Percentiles rank a stretch among this genome's conserved stretches.
phyloP scores from a whole-genome alignment of 306 rosid genomes.

The Myrica gale region DNA sequence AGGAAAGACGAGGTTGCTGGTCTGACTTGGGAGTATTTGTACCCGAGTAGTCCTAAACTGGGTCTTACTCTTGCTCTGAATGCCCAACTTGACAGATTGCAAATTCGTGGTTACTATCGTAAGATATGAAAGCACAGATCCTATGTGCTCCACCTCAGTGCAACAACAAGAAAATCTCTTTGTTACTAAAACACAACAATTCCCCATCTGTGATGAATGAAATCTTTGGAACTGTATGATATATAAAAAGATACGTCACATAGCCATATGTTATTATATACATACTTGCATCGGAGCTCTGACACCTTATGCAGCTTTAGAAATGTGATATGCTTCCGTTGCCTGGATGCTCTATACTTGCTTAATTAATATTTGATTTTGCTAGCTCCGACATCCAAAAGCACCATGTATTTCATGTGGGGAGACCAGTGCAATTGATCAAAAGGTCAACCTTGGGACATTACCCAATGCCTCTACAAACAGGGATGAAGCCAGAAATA shows the following conservation, averaged over 20 bases:
- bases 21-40: not conserved
- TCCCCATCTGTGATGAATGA: not conserved
- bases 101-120: not conserved
- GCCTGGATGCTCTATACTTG: not conserved
- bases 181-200: not conserved
- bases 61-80: not conserved
- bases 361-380: not conserved
- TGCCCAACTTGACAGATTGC: not conserved
- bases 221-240: not conserved
- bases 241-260: not conserved
- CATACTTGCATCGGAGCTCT: not conserved
- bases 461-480: not conserved
- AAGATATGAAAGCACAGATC: not conserved
- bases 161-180: not conserved
- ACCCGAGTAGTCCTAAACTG: not conserved
- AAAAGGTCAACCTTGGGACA: not conserved
- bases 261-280: not conserved
- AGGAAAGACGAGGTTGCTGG: not conserved
- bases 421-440: not conserved
- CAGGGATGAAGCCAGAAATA: too few relatives aligned
- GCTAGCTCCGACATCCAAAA: not conserved
- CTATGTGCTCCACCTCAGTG: not conserved
- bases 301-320: not conserved
- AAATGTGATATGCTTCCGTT: not conserved
- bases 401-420: not conserved